Percentiles rank a stretch among this genome's conserved stretches.
Conservation (phyloP, 2,329 filamentous ascomycete genomes). For the Elsinoe necatrix region DNA sequence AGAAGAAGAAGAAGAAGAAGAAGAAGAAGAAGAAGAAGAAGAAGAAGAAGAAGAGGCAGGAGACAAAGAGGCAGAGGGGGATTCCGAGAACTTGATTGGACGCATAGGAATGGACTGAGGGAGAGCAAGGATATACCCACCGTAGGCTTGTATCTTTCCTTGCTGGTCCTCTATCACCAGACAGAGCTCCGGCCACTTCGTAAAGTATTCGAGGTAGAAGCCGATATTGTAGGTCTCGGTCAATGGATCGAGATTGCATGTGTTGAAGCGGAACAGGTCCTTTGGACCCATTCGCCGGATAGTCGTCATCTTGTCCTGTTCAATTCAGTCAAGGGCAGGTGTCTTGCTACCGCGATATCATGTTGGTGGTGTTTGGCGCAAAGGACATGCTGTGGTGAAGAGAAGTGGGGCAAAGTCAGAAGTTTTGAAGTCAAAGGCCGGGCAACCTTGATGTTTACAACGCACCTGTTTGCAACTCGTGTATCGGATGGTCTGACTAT, state of each 20-base stretch:
- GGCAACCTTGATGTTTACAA: background rate
- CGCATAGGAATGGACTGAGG: background rate
- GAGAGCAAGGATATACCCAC: conserved; percentile 43
- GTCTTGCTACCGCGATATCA: background rate
- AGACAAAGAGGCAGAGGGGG: background rate
- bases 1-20: background rate
- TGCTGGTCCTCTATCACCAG: conserved; percentile 78
- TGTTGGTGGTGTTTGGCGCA: conserved; percentile 2
- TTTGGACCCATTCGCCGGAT: conserved; percentile 76
- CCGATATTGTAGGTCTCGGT: conserved; percentile 96
- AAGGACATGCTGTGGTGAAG: background rate
- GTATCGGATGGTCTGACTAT: too few relatives aligned
- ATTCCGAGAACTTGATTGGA: too few relatives aligned
- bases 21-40: background rate
- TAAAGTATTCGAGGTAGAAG: conserved; percentile 94
- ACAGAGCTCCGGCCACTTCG: conserved; percentile 91
- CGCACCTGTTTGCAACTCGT: too few relatives aligned
- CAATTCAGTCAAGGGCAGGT: background rate
- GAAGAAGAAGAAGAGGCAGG: background rate
- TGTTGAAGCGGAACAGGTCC: conserved; percentile 82
- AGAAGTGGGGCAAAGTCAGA: background rate
- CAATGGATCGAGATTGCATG: conserved; percentile 89
- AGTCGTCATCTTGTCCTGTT: conserved; percentile 56
- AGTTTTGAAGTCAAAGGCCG: background rate
- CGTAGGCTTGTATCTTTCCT: conserved; percentile 90